A percentile compares a stretch with the other conserved stretches of the same genome.
phyloP scores from a whole-genome alignment of 192 early-diverging fungal species.

The Jimgerdemannia lactiflua region DNA sequence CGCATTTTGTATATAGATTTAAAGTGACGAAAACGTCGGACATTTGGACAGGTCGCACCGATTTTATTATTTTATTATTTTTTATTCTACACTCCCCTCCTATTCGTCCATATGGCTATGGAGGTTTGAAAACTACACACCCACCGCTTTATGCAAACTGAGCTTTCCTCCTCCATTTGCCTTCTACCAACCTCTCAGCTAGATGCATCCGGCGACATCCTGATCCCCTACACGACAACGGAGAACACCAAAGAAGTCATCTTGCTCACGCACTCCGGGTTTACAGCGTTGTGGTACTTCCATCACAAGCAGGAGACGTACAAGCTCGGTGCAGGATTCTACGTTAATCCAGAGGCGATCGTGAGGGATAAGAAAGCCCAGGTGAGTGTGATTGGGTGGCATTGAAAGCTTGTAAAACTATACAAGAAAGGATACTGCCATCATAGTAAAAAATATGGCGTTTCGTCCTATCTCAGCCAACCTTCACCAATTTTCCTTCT shows the following conservation, averaged over 20 bases:
- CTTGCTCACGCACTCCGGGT: slow-evolving; percentile 30
- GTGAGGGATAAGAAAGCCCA: slow-evolving; percentile 22
- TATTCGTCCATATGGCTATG: too few species aligned
- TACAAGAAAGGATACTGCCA: background rate
- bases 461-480: too few species aligned
- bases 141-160: too few species aligned
- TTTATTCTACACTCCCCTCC: background rate
- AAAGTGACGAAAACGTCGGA: too few species aligned
- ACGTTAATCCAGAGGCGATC: slow-evolving; percentile 39
- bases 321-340: slow-evolving; percentile 25
- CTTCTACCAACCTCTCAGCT: slow-evolving; percentile 19
- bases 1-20: too few species aligned
- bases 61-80: background rate
- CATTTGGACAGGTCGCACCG: background rate
- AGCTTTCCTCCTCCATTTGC: background rate
- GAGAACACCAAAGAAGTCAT: background rate
- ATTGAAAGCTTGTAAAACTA: background rate
- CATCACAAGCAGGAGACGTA: slow-evolving; percentile 28
- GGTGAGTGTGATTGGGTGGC: slow-evolving; percentile 11
- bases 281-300: slow-evolving; percentile 25
- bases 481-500: background rate
- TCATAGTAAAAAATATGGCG: too few species aligned
- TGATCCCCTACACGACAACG: slow-evolving; percentile 32
- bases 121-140: too few species aligned
- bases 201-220: slow-evolving; percentile 34